Evolutionary conservation across 306 rosid genomes (phyloP).

Genomic region (Medicago lupulina): DNA sequence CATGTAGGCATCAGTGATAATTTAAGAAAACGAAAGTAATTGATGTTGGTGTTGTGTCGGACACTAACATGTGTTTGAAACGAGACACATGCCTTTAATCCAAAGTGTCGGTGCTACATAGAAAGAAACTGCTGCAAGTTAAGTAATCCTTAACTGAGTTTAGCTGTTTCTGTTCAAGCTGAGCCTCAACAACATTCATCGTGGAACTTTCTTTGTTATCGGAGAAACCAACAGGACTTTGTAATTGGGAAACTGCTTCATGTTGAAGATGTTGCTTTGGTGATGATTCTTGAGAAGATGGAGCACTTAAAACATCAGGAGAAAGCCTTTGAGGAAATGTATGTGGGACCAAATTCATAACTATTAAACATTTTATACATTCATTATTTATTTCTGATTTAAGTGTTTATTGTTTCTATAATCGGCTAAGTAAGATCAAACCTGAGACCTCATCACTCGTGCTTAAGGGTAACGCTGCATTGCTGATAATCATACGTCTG

Average conservation of each 20-base stretch:
- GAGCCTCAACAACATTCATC: constrained; percentile 34
- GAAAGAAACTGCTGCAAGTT: constrained; percentile 16
- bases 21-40: not conserved
- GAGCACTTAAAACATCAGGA: constrained; percentile 71
- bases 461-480: constrained; percentile 48
- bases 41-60: not conserved
- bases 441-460: constrained; percentile 71
- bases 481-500: constrained; percentile 27
- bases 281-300: constrained; percentile 66
- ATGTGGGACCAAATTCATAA: constrained; percentile 47
- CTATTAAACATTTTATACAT: constrained; percentile 15
- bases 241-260: constrained; percentile 48
- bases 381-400: constrained; percentile 27
- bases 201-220: constrained; percentile 39
- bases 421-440: constrained; percentile 61
- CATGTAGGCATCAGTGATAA: not conserved
- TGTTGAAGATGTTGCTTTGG: constrained; percentile 49
- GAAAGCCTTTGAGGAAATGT: constrained; percentile 53
- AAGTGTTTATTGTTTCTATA: constrained; percentile 36
- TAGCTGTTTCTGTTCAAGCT: constrained; percentile 44
- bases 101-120: not conserved
- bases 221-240: constrained; percentile 34
- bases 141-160: constrained; percentile 54
- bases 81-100: not conserved
- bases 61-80: not conserved